Percentiles rank a stretch among this genome's conserved stretches.
Evolutionary conservation across 2,329 filamentous ascomycete genomes (phyloP).

Genomic region (Parascedosporium putredinis): DNA sequence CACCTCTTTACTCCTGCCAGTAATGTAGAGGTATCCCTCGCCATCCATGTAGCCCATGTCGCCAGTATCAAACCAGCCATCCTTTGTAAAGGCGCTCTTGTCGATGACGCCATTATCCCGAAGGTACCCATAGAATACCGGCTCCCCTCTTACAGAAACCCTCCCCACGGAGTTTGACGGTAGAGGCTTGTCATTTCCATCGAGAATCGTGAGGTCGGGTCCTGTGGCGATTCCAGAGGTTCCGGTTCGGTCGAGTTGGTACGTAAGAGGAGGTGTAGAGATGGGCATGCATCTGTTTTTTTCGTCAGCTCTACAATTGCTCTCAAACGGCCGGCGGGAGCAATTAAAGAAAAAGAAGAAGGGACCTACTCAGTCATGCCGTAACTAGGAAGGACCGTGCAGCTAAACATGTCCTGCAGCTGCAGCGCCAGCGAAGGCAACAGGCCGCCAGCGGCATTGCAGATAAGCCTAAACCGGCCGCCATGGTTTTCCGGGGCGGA

Average conservation of each 20-base stretch:
- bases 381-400: conserved; percentile 43
- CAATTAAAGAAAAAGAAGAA: background rate
- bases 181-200: conserved; percentile 25
- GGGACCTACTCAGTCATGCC: conserved; percentile 42
- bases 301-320: too few relatives aligned
- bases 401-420: conserved; percentile 38
- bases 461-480: conserved; percentile 39
- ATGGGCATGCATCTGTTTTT: conserved; percentile 49
- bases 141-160: conserved; percentile 40
- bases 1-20: conserved; percentile 44
- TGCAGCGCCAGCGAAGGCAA: conserved; percentile 38
- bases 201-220: conserved; percentile 39
- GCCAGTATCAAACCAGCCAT: conserved; percentile 45
- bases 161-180: conserved; percentile 28
- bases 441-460: conserved; percentile 44
- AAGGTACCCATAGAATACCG: conserved; percentile 40
- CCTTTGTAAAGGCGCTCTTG: conserved; percentile 31
- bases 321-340: too few relatives aligned
- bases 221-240: conserved; percentile 42
- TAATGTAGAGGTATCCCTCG: conserved; percentile 42
- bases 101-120: conserved; percentile 30
- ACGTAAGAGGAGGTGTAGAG: conserved; percentile 42
- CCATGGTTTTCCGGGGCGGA: conserved; percentile 27
- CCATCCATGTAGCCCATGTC: conserved; percentile 41
- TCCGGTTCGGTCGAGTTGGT: conserved; percentile 38